Evolutionary conservation across 768 basidiomycete species (phyloP).

Genomic region (Xanthoconium stramineum): DNA sequence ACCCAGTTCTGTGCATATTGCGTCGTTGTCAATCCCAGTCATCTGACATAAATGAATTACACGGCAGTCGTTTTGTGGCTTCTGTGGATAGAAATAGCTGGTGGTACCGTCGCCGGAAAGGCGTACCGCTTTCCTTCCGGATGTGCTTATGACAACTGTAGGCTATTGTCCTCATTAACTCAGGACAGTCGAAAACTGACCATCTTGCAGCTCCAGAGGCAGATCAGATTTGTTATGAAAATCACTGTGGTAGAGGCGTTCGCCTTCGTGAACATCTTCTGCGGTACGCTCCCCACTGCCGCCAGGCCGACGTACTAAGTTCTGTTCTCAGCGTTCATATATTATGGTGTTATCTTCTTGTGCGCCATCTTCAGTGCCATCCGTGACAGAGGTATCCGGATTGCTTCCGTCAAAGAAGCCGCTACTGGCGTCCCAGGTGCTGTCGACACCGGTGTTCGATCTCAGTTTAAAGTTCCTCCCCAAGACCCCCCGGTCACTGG

Average conservation of each 20-base stretch:
- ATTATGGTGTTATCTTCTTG: constrained; percentile 19
- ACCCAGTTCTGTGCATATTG: constrained; percentile 26
- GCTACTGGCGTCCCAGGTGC: neutral
- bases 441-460: constrained; percentile 1
- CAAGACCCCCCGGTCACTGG: neutral
- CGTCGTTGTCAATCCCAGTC: neutral
- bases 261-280: constrained; percentile 23
- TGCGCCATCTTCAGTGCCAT: constrained; percentile 23
- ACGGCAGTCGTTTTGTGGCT: constrained; percentile 21
- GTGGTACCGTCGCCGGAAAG: constrained; percentile 7
- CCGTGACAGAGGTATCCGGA: constrained; percentile 25
- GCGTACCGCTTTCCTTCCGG: constrained; percentile 16
- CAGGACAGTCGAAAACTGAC: neutral
- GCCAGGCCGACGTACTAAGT: neutral
- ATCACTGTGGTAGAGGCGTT: constrained; percentile 18
- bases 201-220: constrained; percentile 3
- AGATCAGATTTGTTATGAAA: constrained; percentile 20
- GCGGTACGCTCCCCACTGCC: constrained; percentile 16
- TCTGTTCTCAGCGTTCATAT: constrained; percentile 21
- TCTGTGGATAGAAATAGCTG: constrained; percentile 19
- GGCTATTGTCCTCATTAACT: neutral
- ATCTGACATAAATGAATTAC: neutral
- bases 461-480: constrained; percentile 3
- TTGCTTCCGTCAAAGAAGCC: constrained; percentile 20
- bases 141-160: constrained; percentile 12